Base-by-base conservation (phyloP, 306 rosid genomes). In the Vigna radiata region DNA sequence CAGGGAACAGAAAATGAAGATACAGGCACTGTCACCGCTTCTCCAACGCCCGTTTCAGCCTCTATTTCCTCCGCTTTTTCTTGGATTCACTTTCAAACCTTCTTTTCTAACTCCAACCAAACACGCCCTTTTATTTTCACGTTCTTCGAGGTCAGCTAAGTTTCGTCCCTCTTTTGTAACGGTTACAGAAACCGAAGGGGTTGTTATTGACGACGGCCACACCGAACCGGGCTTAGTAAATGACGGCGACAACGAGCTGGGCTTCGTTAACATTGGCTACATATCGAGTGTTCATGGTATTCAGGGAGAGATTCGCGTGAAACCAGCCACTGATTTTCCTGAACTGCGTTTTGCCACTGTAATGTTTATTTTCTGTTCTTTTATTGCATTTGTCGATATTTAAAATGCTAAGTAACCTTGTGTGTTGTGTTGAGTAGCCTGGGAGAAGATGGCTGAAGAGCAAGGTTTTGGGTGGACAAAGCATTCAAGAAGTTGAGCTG, bases 401-500 rank as follows among this genome's bases (percentile, higher is more conserved):
- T 9, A 19, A 65, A 19, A 36, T 0, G 18, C 27, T 73, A 31
- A 58, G 49, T 67, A 39, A 72, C 15, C 0, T 46, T 74, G 59
- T 13, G 17, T 21, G 62, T 73, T 66, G 31, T 31, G 69, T 73
- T 66, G 31, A 48, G 46, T 70, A 94, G 97, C 97, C 97, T 73
- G 97, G 99, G 50, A 90, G 71, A 81, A 89, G 97, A 86, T 95
- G 97, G 97, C 74, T 92, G 86, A 91, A 83, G 85, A 95, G 88
- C 54, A 88, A 56, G 61, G 72, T 77, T 80, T 81, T 31, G 29
- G 91, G 93, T 29, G 85, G 46, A 61, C 96, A 95, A 77, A 80
- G 23, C 16, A 67, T 95, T 78, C 84, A 72, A 65, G 88, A 92
- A 78, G 83, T 95, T 75, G 92, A 90, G 77, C 87, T 95, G 36